Conservation (phyloP, 164 flowering plant genomes). For the Magnolia kwangsiensis region DNA sequence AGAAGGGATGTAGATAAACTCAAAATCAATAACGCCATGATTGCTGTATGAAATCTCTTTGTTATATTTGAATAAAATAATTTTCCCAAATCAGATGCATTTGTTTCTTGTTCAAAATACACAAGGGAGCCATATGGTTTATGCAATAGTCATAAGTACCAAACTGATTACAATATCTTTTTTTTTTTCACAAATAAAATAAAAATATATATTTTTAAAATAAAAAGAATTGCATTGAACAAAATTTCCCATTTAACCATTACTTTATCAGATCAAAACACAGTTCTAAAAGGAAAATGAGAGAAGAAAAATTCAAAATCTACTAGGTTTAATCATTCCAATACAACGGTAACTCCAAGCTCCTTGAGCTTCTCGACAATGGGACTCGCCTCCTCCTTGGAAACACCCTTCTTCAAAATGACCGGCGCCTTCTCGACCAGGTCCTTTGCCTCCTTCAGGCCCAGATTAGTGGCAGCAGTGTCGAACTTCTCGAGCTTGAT, state of each 20-base stretch:
- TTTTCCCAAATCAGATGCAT: no score
- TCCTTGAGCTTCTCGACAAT: slow-evolving; percentile 55
- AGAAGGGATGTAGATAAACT: no score
- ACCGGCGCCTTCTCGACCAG: slow-evolving; percentile 69
- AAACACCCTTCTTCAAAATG: slow-evolving; percentile 57
- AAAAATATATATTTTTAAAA: no score
- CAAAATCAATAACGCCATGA: no score
- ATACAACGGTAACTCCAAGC: slow-evolving; percentile 53
- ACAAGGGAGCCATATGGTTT: no score
- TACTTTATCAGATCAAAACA: neutral
- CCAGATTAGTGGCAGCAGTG: slow-evolving; percentile 58
- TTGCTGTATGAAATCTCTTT: no score
- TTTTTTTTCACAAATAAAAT: no score
- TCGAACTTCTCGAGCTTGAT: slow-evolving; percentile 67
- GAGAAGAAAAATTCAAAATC: neutral
- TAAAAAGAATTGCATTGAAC: neutral
- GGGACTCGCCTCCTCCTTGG: slow-evolving; percentile 47
- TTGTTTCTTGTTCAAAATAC: no score
- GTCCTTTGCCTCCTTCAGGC: slow-evolving; percentile 76
- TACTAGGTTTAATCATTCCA: slow-evolving; percentile 27
- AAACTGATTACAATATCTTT: no score
- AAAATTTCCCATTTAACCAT: neutral
- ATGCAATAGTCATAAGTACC: no score
- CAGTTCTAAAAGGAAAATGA: neutral
- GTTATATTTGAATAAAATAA: no score